These are phyloP conservation scores for Vanilla planifolia DNA, from an alignment of 106 monocot species.

Conservation along the genomic window DNA sequence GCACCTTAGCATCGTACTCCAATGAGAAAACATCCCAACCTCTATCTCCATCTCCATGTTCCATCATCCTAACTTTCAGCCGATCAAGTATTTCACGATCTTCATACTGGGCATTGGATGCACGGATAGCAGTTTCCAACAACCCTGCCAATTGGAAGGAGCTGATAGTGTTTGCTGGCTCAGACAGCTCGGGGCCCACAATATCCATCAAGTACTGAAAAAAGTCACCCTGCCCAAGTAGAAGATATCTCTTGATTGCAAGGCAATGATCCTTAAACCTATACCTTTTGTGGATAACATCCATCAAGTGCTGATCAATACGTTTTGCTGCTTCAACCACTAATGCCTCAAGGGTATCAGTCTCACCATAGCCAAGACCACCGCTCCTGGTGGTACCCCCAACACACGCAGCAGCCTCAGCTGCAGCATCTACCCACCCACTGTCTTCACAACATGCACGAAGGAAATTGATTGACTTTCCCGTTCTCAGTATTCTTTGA, in stretches of 20 bases:
- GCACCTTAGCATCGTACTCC: conserved; percentile 82
- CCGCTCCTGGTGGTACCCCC: conserved; percentile 75
- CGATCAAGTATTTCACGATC: conserved; percentile 84
- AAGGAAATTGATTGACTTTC: conserved; percentile 96
- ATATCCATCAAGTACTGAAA: conserved; percentile 95
- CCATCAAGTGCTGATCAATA: conserved; percentile 84
- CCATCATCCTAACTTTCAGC: conserved; percentile 96
- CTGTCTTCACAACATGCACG: conserved; percentile 93
- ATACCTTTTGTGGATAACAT: conserved; percentile 61
- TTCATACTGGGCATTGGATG: conserved; percentile 96
- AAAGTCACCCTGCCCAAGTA: conserved; percentile 97
- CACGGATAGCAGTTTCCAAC: conserved; percentile 83
- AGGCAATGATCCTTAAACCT: conserved; percentile 92
- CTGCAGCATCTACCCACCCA: conserved; percentile 79
- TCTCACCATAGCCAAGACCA: conserved; percentile 84
- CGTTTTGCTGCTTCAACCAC: conserved; percentile 81
- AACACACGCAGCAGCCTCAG: conserved; percentile 67
- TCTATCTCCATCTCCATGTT: conserved; percentile 78
- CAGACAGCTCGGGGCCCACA: conserved; percentile 81
- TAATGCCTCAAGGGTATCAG: conserved; percentile 67
- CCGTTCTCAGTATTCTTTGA: conserved; percentile 79
- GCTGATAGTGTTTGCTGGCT: conserved; percentile 93
- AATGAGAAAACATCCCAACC: conserved; percentile 99
- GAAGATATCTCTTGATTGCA: conserved; percentile 84
- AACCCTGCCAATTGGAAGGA: conserved; percentile 83